phyloP scores from a whole-genome alignment of 1,284 basidiomycete species.

The Irpex lacteus region DNA sequence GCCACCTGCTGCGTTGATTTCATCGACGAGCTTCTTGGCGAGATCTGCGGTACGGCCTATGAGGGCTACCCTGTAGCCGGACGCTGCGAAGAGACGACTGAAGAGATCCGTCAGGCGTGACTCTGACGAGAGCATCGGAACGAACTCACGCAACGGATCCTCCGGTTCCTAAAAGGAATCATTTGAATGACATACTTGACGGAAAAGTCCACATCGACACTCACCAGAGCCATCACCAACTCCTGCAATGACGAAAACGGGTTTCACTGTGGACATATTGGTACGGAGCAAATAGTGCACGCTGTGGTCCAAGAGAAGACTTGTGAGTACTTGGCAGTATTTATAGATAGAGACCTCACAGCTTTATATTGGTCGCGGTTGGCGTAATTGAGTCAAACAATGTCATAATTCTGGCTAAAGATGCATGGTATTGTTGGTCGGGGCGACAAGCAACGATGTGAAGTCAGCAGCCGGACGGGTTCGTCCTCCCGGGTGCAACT shows the following conservation, averaged over 20 bases:
- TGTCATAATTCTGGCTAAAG: no score
- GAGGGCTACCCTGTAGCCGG: conserved; percentile 68
- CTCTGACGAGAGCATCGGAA: neutral
- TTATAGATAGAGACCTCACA: no score
- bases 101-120: conserved; percentile 23
- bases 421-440: no score
- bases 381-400: no score
- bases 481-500: no score
- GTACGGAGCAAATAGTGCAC: no score
- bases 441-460: no score
- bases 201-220: neutral
- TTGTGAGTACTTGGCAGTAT: no score
- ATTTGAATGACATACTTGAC: neutral
- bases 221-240: neutral
- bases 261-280: neutral
- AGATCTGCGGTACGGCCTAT: conserved; percentile 58
- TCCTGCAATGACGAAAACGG: neutral
- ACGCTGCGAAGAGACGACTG: conserved; percentile 61
- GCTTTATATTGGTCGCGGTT: no score
- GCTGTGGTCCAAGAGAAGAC: no score
- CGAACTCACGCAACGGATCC: neutral
- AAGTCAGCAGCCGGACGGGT: no score
- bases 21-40: conserved; percentile 50
- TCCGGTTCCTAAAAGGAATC: neutral
- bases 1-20: conserved; percentile 57